These are phyloP conservation scores for Lonicera japonica DNA, from an alignment of 129 eudicot species.

Conservation along the genomic window DNA sequence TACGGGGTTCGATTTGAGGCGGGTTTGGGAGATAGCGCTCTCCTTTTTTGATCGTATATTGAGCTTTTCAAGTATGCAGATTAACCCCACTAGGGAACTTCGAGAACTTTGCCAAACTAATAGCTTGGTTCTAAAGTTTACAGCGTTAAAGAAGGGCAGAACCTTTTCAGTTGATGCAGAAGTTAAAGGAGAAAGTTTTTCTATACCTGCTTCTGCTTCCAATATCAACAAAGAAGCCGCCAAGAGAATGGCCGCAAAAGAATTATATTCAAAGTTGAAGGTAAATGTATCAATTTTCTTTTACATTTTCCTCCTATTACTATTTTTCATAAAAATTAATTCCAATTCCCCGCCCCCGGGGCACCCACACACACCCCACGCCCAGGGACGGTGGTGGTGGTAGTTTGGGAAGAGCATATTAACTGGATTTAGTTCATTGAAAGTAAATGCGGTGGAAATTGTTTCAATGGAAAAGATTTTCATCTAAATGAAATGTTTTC, in stretches of 20 bases:
- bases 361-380: too few relatives aligned
- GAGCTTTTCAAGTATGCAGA: conserved; percentile 55
- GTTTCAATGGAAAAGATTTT: too few relatives aligned
- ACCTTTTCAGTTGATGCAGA: conserved; percentile 39
- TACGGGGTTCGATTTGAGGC: conserved; percentile 69
- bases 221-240: conserved; percentile 60
- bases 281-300: conserved; percentile 22
- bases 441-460: too few relatives aligned
- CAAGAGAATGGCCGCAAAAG: conserved; percentile 42
- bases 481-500: too few relatives aligned
- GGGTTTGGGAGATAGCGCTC: conserved; percentile 67
- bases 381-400: too few relatives aligned
- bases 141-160: conserved; percentile 36
- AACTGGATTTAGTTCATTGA: too few relatives aligned
- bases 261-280: conserved; percentile 44
- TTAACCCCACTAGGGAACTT: conserved; percentile 73
- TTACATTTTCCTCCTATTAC: too few relatives aligned
- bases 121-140: conserved; percentile 46
- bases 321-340: too few relatives aligned
- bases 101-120: conserved; percentile 71
- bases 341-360: too few relatives aligned
- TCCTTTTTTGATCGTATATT: conserved; percentile 65
- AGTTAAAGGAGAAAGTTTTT: conserved; percentile 30
- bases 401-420: too few relatives aligned
- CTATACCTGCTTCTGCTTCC: conserved; percentile 35